Evolutionary conservation across 2,329 filamentous ascomycete species (phyloP).

Genomic region (Ceratocystis variospora): DNA sequence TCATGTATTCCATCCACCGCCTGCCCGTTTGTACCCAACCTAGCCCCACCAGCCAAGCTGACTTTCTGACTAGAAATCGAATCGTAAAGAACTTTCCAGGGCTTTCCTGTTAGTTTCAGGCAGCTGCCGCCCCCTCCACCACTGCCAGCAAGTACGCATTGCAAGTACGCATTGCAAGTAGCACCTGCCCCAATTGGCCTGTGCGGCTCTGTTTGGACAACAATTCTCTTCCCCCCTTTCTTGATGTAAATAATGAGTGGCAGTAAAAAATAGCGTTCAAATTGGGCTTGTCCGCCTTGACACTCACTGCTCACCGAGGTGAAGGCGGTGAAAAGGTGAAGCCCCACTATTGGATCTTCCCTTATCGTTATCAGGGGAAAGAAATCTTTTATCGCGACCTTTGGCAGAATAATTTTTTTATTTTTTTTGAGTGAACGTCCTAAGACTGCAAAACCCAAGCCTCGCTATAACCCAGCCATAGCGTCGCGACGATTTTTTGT

Average conservation of each 20-base stretch:
- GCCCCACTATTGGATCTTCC: conserved; percentile 11
- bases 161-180: neutral
- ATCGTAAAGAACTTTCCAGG: conserved; percentile 18
- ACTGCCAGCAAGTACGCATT: neutral
- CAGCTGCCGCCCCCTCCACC: neutral
- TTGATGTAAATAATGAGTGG: neutral
- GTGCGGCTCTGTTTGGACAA: neutral
- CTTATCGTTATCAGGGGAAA: conserved; percentile 18
- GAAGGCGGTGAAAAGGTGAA: neutral
- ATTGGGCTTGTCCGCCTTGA: neutral
- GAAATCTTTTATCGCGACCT: conserved; percentile 19
- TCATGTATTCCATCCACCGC: neutral
- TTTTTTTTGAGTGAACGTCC: conserved; percentile 1
- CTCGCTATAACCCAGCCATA: neutral
- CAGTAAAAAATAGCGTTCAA: neutral
- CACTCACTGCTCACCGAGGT: conserved; percentile 10
- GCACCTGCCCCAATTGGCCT: neutral
- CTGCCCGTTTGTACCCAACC: conserved; percentile 15
- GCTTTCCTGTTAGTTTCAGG: conserved; percentile 1
- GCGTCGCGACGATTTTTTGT: neutral
- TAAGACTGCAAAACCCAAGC: neutral
- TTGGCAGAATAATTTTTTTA: conserved; percentile 12
- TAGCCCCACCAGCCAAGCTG: conserved; percentile 10
- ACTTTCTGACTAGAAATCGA: conserved; percentile 15
- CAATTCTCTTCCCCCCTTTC: neutral